Evolutionary conservation across 202 grass and related monocot genomes (phyloP), one percentile per base, ranked within the genome.

Genomic region (Carex sylvatica): DNA sequence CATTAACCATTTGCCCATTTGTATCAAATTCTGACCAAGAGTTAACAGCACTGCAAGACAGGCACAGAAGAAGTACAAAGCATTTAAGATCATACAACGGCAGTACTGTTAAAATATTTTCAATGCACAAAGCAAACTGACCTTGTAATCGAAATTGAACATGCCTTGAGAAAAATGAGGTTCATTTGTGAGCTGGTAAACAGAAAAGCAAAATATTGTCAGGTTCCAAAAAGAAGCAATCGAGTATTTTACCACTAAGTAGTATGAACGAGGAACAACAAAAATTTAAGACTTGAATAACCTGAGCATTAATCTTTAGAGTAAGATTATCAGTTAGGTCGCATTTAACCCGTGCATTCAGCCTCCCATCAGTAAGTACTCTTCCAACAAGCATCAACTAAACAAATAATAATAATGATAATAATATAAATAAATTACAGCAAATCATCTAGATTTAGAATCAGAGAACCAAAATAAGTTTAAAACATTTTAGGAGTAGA

Each of bases 101-200:
- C 12, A 80, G 80, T 30, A 81, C 49, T 30, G 13, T 36, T 56
- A 20, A 40, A 63, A 80, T 80, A 54, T 18, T 68, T 66, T 28
- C 28, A 82, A 76, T 74, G 56, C 3, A 44, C 10, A 36, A 42
- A 79, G 71, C 40, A 84, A 36, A 87, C 74, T 63, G 44, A 93
- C 96, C 91, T 95, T 99, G 91, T 99, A 99, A 86, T 99, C 96
- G 33, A 99, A 95, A 89, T 99, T 95, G 87, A 99, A 99, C 96
- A 99, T 99, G 75, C 92, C 96, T 90, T 99, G 96, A 63, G 96
- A 99, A 56, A 86, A 95, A 92, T 99, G 96, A 10, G 92, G 87
- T 86, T 99, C 96, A 82, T 95, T 85, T 28, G 96, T 99, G 83
- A 99, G 96, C 95, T 98, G 89, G 6, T 52, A 80, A 87, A 85